These are phyloP conservation scores for Cystobasidiaceae sp. DNA, from an alignment of 1,284 basidiomycete species.

Conservation along the genomic window DNA sequence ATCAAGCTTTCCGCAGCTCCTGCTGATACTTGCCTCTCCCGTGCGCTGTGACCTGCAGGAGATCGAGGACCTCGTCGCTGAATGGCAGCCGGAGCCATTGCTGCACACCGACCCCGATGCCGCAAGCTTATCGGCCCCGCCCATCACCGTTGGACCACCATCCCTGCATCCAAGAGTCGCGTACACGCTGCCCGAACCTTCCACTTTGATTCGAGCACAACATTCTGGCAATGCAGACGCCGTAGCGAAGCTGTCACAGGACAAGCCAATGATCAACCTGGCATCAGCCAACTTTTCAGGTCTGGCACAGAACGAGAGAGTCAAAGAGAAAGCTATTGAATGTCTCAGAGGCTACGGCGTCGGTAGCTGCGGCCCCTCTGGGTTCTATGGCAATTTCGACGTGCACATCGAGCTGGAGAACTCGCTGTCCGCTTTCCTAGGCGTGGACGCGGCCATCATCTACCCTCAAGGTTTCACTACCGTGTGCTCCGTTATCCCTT, in stretches of 20 bases:
- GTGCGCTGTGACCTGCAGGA: too few species aligned
- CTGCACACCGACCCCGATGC: conserved; percentile 57
- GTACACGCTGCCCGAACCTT: conserved; percentile 58
- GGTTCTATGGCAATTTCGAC: conserved; percentile 96
- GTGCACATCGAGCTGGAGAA: conserved; percentile 85
- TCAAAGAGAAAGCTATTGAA: conserved; percentile 80
- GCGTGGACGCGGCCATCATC: conserved; percentile 80
- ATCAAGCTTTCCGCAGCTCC: too few species aligned
- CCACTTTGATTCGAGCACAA: conserved; percentile 1
- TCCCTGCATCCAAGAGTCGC: conserved; percentile 68
- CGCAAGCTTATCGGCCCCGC: conserved; percentile 64
- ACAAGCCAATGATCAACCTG: conserved; percentile 63
- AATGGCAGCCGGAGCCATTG: conserved; percentile 88
- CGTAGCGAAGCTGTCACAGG: conserved; percentile 4
- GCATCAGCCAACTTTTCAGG: conserved; percentile 91
- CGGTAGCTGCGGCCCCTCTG: conserved; percentile 92
- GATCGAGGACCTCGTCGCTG: conserved; percentile 91
- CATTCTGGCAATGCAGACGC: conserved; percentile 1
- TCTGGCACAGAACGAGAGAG: conserved; percentile 76
- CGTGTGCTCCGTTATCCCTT: conserved; percentile 88
- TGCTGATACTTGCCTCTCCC: too few species aligned
- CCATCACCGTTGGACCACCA: conserved; percentile 72
- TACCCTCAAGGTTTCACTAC: conserved; percentile 94
- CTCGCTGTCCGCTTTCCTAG: conserved; percentile 84
- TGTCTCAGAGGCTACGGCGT: conserved; percentile 88